Conservation (phyloP, 495 filamentous ascomycete species). For the Talaromyces stipitatus region DNA sequence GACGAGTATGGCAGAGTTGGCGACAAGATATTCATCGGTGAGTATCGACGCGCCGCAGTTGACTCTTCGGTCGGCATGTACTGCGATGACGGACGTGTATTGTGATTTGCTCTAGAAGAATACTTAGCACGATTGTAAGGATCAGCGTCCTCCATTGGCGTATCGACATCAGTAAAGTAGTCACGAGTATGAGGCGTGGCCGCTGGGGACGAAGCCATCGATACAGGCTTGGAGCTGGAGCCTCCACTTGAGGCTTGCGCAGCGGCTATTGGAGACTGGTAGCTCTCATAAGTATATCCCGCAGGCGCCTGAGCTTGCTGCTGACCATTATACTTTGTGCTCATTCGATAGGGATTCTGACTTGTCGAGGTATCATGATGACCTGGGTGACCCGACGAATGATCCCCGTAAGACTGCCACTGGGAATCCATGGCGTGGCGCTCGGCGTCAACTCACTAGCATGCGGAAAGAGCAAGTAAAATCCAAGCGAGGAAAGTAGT, state of each 20-base stretch:
- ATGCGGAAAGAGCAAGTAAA: conserved; percentile 1
- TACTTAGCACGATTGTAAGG: conserved; percentile 78
- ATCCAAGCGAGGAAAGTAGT: neutral
- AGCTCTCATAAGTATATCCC: conserved; percentile 68
- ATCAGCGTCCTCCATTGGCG: conserved; percentile 89
- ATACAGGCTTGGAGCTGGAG: conserved; percentile 45
- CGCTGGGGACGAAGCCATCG: conserved; percentile 56
- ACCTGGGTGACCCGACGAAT: conserved; percentile 33
- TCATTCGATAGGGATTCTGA: conserved; percentile 31
- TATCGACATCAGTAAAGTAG: conserved; percentile 65
- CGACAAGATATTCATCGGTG: conserved; percentile 80
- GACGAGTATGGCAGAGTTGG: conserved; percentile 50
- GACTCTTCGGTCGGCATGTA: conserved; percentile 68
- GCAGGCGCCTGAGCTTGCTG: conserved; percentile 50
- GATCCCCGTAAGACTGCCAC: conserved; percentile 44
- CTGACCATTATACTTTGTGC: conserved; percentile 37
- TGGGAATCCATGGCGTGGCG: conserved; percentile 37
- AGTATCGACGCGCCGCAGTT: conserved; percentile 82
- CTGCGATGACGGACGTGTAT: conserved; percentile 55
- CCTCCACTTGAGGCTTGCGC: conserved; percentile 40
- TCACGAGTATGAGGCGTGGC: conserved; percentile 61
- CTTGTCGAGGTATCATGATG: conserved; percentile 35
- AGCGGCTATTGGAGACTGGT: conserved; percentile 44
- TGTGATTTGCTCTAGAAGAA: conserved; percentile 58
- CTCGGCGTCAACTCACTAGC: neutral